A percentile compares a stretch with the other conserved stretches of the same genome.
These are phyloP conservation scores for Gautieria morchelliformis DNA, from an alignment of 768 basidiomycete species.

Conservation along the genomic window DNA sequence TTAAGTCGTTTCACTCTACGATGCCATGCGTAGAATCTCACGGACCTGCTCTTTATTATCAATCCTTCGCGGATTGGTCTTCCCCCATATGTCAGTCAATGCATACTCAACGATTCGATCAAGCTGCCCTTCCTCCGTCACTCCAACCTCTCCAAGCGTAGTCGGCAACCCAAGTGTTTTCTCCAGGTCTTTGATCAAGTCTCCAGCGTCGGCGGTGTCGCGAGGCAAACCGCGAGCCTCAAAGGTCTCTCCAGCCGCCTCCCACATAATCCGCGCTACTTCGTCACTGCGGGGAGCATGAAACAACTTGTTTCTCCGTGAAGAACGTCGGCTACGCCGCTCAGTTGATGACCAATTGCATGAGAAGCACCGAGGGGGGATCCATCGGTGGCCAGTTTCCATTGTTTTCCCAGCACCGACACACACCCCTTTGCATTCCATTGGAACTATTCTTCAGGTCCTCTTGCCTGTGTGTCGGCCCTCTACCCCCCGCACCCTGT, in stretches of 20 bases:
- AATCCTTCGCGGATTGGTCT: slow-evolving; percentile 1
- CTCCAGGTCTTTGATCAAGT: not conserved
- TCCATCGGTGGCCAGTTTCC: not conserved
- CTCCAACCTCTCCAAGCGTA: slow-evolving; percentile 1
- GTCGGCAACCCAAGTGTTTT: slow-evolving; percentile 1
- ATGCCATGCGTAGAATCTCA: slow-evolving; percentile 1
- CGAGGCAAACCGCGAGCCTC: not conserved
- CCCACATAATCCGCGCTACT: slow-evolving; percentile 4
- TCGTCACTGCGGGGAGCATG: slow-evolving; percentile 1
- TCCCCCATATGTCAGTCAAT: not conserved
- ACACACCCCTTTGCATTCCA: too few species aligned
- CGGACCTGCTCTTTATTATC: not conserved
- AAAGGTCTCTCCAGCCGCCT: not conserved
- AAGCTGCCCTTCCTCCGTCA: not conserved
- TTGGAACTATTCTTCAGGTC: too few species aligned
- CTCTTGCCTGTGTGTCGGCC: too few species aligned
- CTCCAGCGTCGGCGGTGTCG: slow-evolving; percentile 2
- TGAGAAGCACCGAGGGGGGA: not conserved
- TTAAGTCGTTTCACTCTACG: too few species aligned
- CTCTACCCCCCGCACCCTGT: too few species aligned
- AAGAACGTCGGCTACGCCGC: not conserved
- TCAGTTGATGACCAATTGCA: slow-evolving; percentile 4
- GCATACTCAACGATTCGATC: slow-evolving; percentile 1
- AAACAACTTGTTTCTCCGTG: slow-evolving; percentile 5
- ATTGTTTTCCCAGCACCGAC: slow-evolving; percentile 4